Base-by-base conservation (phyloP, 2,329 filamentous ascomycete species). In the Colletotrichum cuscutae region DNA sequence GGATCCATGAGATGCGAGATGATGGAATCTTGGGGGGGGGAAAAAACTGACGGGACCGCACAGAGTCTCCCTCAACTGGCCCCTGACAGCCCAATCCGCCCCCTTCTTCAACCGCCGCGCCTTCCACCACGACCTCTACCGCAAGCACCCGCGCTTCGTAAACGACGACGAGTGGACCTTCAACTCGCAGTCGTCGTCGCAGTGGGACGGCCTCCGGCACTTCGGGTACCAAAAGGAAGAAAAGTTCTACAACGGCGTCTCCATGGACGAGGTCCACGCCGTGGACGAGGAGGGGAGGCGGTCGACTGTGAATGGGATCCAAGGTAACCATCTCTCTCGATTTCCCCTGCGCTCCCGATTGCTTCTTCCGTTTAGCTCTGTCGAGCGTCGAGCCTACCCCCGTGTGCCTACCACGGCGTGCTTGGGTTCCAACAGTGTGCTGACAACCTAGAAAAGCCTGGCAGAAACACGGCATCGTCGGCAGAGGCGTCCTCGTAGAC, bases 401-500 rank as follows among this genome's bases (percentile, higher is more conserved):
- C 5, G 28, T 28, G 28, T 0, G 28, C 28, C 6, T 28, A 1
- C 6, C 28, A 7, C 28, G 28, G 28, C 7, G 32, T 35, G 32
- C 32, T 35, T 35, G 32, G 9, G 32, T 35, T 12, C 32, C 32
- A 35, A 35, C 32, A 12, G 35, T 19, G 9, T 30, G 22, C 63
- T 72, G 22, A 69, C 42, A 19, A 4, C n/a, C 24, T 4, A 67
- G 22, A 22, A 49, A 58, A 75, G 74, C 74, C n/a, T 73, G 69
- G 74, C 65, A 74, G 42, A 69, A 75, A 26, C 65, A 75, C 1
- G 86, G 86, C 46, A 83, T 89, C 7, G 85, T 85, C 2, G 87
- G 87, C 3, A 83, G 88, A 0, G 87, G 87, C 24, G 81, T 89
- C 2, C 79, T 89, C 0, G 78, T 89, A 0, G 89, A 91, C 77